A percentile compares a stretch with the other conserved stretches of the same genome.
phyloP scores from a whole-genome alignment of 352 stramenopile genomes.

The Phytophthora litchii region DNA sequence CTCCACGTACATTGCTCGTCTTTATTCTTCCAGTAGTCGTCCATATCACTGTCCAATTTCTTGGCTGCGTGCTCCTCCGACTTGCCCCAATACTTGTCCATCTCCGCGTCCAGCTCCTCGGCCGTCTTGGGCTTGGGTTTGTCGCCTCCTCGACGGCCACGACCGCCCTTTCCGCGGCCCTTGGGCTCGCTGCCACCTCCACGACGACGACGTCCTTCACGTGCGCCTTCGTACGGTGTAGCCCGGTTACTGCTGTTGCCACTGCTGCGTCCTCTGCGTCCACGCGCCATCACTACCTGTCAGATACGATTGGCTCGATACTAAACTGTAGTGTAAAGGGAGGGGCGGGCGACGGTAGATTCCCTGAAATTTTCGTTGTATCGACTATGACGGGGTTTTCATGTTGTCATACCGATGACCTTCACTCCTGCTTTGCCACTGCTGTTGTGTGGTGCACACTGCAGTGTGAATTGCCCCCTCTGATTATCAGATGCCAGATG shows the following conservation, averaged over 20 bases:
- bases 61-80: constrained; percentile 84
- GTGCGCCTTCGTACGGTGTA: constrained; percentile 51
- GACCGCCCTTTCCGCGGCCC: constrained; percentile 30
- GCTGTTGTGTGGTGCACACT: background rate
- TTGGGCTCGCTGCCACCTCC: constrained; percentile 23
- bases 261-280: constrained; percentile 40
- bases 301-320: constrained; percentile 6
- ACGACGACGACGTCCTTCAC: constrained; percentile 36
- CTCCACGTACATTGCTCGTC: constrained; percentile 44
- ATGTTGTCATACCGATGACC: constrained; percentile 1
- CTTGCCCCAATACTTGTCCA: constrained; percentile 90
- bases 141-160: constrained; percentile 32
- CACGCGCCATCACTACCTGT: constrained; percentile 39
- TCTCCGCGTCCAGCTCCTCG: constrained; percentile 83
- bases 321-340: constrained; percentile 17
- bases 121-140: constrained; percentile 79
- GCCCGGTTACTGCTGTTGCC: constrained; percentile 30
- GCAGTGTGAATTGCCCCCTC: constrained; percentile 7
- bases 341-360: constrained; percentile 9
- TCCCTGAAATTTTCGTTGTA: constrained; percentile 15
- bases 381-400: constrained; percentile 1
- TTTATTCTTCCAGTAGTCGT: constrained; percentile 91
- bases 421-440: constrained; percentile 13
- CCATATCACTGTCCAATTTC: constrained; percentile 86
- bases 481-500: constrained; percentile 9